Base-by-base conservation (phyloP, 1,284 basidiomycete genomes). In the Neonothopanus nambi region DNA sequence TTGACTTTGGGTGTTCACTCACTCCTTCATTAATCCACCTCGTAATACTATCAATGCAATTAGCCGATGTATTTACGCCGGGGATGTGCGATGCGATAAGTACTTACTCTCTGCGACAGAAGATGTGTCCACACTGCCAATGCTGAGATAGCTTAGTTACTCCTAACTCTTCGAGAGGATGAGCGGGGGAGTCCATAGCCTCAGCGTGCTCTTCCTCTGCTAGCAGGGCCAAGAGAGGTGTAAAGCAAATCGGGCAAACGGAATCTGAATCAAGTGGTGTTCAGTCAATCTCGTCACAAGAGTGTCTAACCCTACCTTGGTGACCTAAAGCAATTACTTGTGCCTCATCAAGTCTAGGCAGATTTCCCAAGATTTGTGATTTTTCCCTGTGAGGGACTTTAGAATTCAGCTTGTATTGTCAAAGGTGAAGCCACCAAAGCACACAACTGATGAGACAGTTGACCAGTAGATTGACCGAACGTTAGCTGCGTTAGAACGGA, bases 101-200 rank as follows among this genome's bases (percentile, higher is more conserved):
- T 36, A 26, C 70, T 63, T 68, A 89, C 89, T 90, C 88, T 71
- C 80, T 82, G 59, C 85, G 78, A 65, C 88, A 91, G 63, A 90
- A 91, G 17, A 86, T 60, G 64, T 91, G 88, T 5, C 82, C 81
- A 60, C 88, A 91, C 23, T 85, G 77, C 71, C 73, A 75, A 67
- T 74, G 49, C 59, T 79, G 65, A 45, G 70, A 65, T 7, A 91
- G 69, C 56, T 74, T 76, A 23, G 85, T 88, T 17, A 91, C 81
- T 1, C 88, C 89, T 1, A 87, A 67, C 40, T 83, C 77, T 54
- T 87, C 84, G n/a, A 74, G 56, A 12, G 84, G 77, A 57, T 85
- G 79, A 5, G 87, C 85, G 5, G 87, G 86, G 0, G 87, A 87
- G 61, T 90, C 87, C 82, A 90, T 85, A 2, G 77, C 87, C 23